A percentile compares a stretch with the other conserved stretches of the same genome.
These are phyloP conservation scores for Suhomyces atakaporum DNA, from an alignment of 1,139 yeast genomes.

Conservation along the genomic window DNA sequence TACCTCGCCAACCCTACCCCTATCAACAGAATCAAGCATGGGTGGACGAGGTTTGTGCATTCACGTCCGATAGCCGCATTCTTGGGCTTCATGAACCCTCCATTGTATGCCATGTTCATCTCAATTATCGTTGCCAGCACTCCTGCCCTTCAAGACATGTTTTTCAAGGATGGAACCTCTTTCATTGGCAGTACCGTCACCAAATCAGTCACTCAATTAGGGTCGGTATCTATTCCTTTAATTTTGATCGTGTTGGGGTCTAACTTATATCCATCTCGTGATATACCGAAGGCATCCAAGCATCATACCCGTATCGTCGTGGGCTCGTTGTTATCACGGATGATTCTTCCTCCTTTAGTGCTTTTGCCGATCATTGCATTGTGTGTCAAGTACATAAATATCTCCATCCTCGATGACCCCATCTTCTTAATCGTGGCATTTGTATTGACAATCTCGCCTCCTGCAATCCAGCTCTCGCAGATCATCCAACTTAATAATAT, in stretches of 20 bases:
- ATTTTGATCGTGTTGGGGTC: conserved; percentile 75
- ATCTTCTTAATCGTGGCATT: conserved; percentile 77
- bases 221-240: conserved; percentile 79
- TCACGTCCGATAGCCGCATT: conserved; percentile 24
- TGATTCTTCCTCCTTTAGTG: conserved; percentile 72
- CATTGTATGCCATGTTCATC: conserved; percentile 86
- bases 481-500: conserved; percentile 76
- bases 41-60: conserved; percentile 4
- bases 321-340: conserved; percentile 71
- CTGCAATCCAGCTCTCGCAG: conserved; percentile 82
- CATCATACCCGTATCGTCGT: conserved; percentile 60
- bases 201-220: conserved; percentile 74
- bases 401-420: conserved; percentile 81
- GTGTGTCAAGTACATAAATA: conserved; percentile 61
- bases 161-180: conserved; percentile 52
- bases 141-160: conserved; percentile 63
- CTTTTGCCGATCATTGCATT: conserved; percentile 69
- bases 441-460: conserved; percentile 75
- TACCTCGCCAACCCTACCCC: conserved; percentile 8
- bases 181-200: conserved; percentile 80
- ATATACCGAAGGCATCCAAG: conserved; percentile 63
- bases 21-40: conserved; percentile 2
- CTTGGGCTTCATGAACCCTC: conserved; percentile 81
- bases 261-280: conserved; percentile 67
- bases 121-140: conserved; percentile 84